Percentiles rank a stretch among this genome's conserved stretches.
phyloP scores from a whole-genome alignment of 495 filamentous ascomycete species.

The Hypoxylon cercidicola region DNA sequence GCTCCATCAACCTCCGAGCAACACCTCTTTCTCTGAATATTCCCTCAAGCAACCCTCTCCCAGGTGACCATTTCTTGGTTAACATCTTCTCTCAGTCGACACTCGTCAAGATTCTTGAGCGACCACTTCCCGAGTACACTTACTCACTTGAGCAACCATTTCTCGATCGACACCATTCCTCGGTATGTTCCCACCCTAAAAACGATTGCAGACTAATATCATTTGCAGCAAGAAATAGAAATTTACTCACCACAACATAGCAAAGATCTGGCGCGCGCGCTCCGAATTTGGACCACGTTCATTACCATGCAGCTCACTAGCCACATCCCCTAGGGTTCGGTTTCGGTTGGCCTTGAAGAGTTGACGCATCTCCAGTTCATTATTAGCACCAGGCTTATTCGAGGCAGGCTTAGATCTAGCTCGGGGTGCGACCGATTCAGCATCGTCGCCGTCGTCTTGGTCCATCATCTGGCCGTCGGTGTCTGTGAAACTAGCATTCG shows the following conservation, averaged over 20 bases:
- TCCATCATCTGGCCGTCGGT: slow-evolving; percentile 74
- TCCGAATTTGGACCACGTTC: slow-evolving; percentile 81
- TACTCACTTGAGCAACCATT: too few species aligned
- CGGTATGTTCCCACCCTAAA: too few species aligned
- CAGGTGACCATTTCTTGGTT: too few species aligned
- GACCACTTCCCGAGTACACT: too few species aligned
- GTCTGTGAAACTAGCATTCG: slow-evolving; percentile 70
- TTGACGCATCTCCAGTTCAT: slow-evolving; percentile 91
- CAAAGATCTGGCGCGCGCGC: slow-evolving; percentile 95
- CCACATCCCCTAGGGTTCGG: slow-evolving; percentile 82
- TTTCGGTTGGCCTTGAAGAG: slow-evolving; percentile 80
- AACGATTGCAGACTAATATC: background rate
- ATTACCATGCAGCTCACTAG: slow-evolving; percentile 73
- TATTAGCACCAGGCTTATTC: slow-evolving; percentile 76
- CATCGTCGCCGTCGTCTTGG: slow-evolving; percentile 72
- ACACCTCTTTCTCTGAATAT: too few species aligned
- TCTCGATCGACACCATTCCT: too few species aligned
- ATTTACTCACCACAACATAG: slow-evolving; percentile 87
- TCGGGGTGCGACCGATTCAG: slow-evolving; percentile 57
- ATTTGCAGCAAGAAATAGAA: background rate
- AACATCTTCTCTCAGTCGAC: too few species aligned
- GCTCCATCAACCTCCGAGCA: too few species aligned
- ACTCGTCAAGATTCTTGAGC: too few species aligned
- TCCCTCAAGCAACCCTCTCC: too few species aligned
- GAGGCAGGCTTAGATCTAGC: slow-evolving; percentile 64